These are phyloP conservation scores for Trichoderma arundinaceum DNA, from an alignment of 2,329 filamentous ascomycete species.

Conservation along the genomic window DNA sequence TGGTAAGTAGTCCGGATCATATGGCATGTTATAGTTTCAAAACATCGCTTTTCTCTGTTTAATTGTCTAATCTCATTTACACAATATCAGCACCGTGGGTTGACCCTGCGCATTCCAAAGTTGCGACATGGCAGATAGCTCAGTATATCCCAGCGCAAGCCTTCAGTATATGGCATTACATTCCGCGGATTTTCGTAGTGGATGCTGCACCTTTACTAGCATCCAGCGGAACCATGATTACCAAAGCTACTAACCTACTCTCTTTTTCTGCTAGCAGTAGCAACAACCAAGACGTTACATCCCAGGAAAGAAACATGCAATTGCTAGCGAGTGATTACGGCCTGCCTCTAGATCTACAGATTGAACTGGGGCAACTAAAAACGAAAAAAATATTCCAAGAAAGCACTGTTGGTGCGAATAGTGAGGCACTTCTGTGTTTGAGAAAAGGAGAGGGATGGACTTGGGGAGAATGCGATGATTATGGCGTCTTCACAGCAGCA, in stretches of 20 bases:
- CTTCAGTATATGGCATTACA: slow-evolving; percentile 5
- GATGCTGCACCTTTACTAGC: not conserved
- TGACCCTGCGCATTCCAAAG: slow-evolving; percentile 11
- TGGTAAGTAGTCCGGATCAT: not conserved
- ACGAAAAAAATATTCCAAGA: slow-evolving; percentile 1
- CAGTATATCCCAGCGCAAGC: slow-evolving; percentile 12
- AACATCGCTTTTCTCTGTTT: too few relatives aligned
- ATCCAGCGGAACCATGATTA: slow-evolving; percentile 5
- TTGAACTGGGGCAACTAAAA: not conserved
- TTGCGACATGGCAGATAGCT: not conserved
- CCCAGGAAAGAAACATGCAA: not conserved
- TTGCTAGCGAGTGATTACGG: not conserved
- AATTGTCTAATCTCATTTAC: not conserved
- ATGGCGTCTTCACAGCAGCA: not conserved
- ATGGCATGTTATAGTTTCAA: too few relatives aligned
- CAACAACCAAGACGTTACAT: not conserved
- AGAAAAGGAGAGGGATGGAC: slow-evolving; percentile 14
- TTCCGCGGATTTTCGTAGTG: not conserved
- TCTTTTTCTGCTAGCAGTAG: not conserved
- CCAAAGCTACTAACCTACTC: not conserved
- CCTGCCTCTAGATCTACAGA: slow-evolving; percentile 1
- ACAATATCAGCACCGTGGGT: slow-evolving; percentile 2
- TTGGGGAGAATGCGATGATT: slow-evolving; percentile 14
- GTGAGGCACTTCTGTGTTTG: slow-evolving; percentile 9
- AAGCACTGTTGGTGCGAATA: slow-evolving; percentile 4